Base-by-base conservation (phyloP, 148 eudicot species). In the Vaccinium macrocarpon region DNA sequence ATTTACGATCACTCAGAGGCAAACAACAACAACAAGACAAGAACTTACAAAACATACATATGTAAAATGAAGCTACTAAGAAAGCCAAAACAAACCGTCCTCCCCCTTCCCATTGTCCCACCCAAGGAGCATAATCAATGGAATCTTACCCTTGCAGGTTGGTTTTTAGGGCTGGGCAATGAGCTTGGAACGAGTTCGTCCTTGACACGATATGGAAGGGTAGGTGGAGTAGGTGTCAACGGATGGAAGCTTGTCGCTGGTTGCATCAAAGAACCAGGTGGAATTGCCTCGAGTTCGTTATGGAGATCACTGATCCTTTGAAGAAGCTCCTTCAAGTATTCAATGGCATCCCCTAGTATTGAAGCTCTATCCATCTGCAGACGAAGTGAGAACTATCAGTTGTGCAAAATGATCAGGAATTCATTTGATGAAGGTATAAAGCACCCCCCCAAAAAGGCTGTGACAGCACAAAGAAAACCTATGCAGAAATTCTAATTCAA, bases 321-420 rank as follows among this genome's bases (percentile, higher is more conserved):
- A 82, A 91, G 85, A 79, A 95, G 92, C 81, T 93, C 97, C 84
- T 93, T 95, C 89, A 95, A 77, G 87, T 95, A 95, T 53, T 92
- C 95, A 27, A 95, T 91, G n/a, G 98, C 98, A 87, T 95, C 98
- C 78, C 97, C 98, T 21, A 95, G 94, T 83, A 95, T 95, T 13
- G 97, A 95, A 85, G 97, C 97, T 88, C 97, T 91, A 25, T 95
- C 98, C 98, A 95, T 95, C 97, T 95, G 89, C 79, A 27, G 15
- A 84, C n/a, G 46, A 55, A 61, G 51, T 61, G 18, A 81, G 29
- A 73, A 46, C 68, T 83, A 57, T 70, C 42, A 81, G 29, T 19
- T 56, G 51, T 16, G 12, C 64, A 56, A 80, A 29, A 49, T 10
- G 16, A 32, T 19, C 14, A 11, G 38, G 10, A 57, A 80, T n/a